A percentile compares a stretch with the other conserved stretches of the same genome.
Evolutionary conservation across 2,329 filamentous ascomycete genomes (phyloP).

Genomic region (Claviceps quebecensis): DNA sequence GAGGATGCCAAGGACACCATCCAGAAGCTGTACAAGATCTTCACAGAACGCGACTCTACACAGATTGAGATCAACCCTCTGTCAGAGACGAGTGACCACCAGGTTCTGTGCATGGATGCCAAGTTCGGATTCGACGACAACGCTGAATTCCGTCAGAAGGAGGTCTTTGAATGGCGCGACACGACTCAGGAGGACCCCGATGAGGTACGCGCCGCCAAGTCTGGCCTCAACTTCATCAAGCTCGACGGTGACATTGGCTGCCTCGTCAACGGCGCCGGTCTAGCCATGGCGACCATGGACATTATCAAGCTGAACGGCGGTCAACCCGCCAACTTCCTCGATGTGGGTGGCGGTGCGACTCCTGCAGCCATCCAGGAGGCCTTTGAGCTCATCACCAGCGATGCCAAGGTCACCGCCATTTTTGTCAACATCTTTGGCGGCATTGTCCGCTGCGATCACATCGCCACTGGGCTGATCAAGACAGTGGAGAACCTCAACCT

Average conservation of each 20-base stretch:
- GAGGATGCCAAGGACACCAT: slow-evolving; percentile 92
- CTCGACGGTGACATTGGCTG: slow-evolving; percentile 98
- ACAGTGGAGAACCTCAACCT: slow-evolving; percentile 92
- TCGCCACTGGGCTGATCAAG: slow-evolving; percentile 89
- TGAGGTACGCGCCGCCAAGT: slow-evolving; percentile 92
- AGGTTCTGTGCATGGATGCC: slow-evolving; percentile 98
- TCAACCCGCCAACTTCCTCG: slow-evolving; percentile 92
- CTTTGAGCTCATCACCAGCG: slow-evolving; percentile 96
- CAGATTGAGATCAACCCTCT: slow-evolving; percentile 99
- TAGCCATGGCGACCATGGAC: slow-evolving; percentile 99
- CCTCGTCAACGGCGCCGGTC: slow-evolving; percentile 95
- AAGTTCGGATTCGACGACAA: slow-evolving; percentile 99
- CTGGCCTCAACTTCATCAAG: slow-evolving; percentile 99
- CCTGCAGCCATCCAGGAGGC: slow-evolving; percentile 93
- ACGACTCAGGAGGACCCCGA: slow-evolving; percentile 91
- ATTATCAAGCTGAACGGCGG: slow-evolving; percentile 99
- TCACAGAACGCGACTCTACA: slow-evolving; percentile 94
- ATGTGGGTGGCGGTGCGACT: slow-evolving; percentile 94
- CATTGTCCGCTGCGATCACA: slow-evolving; percentile 95
- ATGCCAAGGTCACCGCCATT: slow-evolving; percentile 95
- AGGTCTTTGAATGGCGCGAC: slow-evolving; percentile 88
- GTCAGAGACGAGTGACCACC: slow-evolving; percentile 93
- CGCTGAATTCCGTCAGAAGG: slow-evolving; percentile 95
- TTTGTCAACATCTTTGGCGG: slow-evolving; percentile 99
- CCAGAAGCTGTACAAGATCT: slow-evolving; percentile 98